Evolutionary conservation across 1,284 basidiomycete species (phyloP), one percentile per base, ranked within the genome.

Genomic region (Irpex rosettiformis): DNA sequence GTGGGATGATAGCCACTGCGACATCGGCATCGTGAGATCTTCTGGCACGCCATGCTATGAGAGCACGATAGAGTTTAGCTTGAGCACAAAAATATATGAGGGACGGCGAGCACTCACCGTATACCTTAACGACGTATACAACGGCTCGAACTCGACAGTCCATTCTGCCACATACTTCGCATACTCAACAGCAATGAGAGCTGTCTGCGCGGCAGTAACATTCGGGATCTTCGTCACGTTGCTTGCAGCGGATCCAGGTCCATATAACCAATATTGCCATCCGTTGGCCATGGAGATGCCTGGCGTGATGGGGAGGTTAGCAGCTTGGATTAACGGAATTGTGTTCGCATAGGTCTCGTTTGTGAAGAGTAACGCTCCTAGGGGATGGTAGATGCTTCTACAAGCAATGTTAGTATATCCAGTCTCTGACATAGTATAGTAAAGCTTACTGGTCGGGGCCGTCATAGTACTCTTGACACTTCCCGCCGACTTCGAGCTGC

Each of bases 291-390:
- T 8, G 4, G 16, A 24, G 24, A 55, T 49, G 45, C 54, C 29
- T 13, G 54, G 40, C 10, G 16, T 25, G 25, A 54, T 13, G 10
- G 52, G 52, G 8, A 37, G 18, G 28, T 37, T 37, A 2, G 52
- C 18, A 28, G 28, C 52, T 13, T 24, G 25, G 27, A 37, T 54
- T 8, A 54, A 8, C 8, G 52, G 37, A 16, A 54, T 16, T 13
- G 37, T 22, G 52, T 54, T 54, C 37, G n/a, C 52, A 13, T 37
- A 42, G 10, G 52, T 54, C 29, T 33, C 18, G 21, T 54, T 54
- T 28, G 52, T 33, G 52, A 54, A 54, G 27, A 54, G 11, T 21
- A 54, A 25, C 21, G 52, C 52, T 18, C 52, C 52, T 7, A 54
- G 28, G 18, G 52, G 52, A 18, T 54, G 52, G 52, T 37, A 54